Conservation (phyloP, 2,329 filamentous ascomycete genomes). For the Trichoderma sp. region DNA sequence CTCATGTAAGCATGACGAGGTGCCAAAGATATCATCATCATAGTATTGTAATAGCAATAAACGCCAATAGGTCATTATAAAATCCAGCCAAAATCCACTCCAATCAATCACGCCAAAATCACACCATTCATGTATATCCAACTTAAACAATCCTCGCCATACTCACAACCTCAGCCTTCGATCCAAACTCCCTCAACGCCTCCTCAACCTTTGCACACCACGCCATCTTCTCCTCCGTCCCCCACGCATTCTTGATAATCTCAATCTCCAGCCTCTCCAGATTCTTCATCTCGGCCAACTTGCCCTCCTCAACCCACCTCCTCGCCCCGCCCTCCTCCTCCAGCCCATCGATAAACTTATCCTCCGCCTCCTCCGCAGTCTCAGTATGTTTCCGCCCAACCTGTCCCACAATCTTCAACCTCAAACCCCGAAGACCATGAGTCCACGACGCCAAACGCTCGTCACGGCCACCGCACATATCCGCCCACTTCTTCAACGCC, state of each 20-base stretch:
- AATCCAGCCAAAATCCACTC: neutral
- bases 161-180: conserved; percentile 33
- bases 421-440: conserved; percentile 44
- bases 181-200: conserved; percentile 34
- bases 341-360: conserved; percentile 20
- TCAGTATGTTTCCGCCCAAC: conserved; percentile 32
- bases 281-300: conserved; percentile 39
- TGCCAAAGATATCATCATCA: neutral
- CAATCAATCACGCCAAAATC: neutral
- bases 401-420: conserved; percentile 45
- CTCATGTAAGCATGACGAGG: neutral
- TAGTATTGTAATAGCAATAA: neutral
- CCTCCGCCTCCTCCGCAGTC: conserved; percentile 24
- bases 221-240: conserved; percentile 38
- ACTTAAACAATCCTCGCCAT: conserved; percentile 34
- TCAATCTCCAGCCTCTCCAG: conserved; percentile 49
- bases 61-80: neutral
- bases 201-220: conserved; percentile 44
- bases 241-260: conserved; percentile 41
- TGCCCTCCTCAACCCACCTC: conserved; percentile 36
- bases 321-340: conserved; percentile 30
- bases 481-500: conserved; percentile 42
- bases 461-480: conserved; percentile 41
- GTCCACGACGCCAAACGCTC: conserved; percentile 35
- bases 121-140: neutral